Conservation (phyloP, 1,284 basidiomycete genomes). For the Irpex sp. region DNA sequence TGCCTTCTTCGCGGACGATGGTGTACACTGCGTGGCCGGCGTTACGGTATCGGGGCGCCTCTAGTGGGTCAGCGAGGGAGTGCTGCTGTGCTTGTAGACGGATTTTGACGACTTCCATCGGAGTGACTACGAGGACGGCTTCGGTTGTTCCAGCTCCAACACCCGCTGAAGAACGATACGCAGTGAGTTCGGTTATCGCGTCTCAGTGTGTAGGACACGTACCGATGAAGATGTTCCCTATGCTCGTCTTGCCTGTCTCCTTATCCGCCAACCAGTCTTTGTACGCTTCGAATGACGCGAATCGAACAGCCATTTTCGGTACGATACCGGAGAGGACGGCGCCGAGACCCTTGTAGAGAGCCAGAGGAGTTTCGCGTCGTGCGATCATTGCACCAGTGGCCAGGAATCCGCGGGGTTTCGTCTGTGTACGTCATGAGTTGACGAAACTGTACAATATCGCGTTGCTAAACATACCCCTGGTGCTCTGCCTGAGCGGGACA, state of each 20-base stretch:
- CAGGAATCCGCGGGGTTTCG: slow-evolving; percentile 90
- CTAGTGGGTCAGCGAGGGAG: slow-evolving; percentile 94
- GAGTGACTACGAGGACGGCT: slow-evolving; percentile 92
- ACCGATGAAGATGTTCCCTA: slow-evolving; percentile 81
- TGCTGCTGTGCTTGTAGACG: slow-evolving; percentile 97
- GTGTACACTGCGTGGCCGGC: slow-evolving; percentile 96
- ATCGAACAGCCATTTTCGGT: slow-evolving; percentile 99
- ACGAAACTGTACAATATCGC: neutral
- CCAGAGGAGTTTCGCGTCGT: slow-evolving; percentile 89
- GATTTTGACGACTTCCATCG: slow-evolving; percentile 99
- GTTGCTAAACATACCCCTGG: slow-evolving; percentile 82
- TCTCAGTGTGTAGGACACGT: slow-evolving; percentile 19
- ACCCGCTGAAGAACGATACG: slow-evolving; percentile 41
- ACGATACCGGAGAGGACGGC: slow-evolving; percentile 98
- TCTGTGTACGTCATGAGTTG: slow-evolving; percentile 42
- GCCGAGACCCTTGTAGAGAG: slow-evolving; percentile 97
- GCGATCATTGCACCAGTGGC: slow-evolving; percentile 92
- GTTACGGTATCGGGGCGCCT: slow-evolving; percentile 93
- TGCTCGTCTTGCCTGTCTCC: slow-evolving; percentile 71
- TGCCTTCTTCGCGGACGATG: slow-evolving; percentile 92
- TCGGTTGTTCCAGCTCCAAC: slow-evolving; percentile 93
- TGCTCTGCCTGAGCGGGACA: slow-evolving; percentile 73
- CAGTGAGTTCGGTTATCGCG: no score
- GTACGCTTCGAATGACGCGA: slow-evolving; percentile 97
- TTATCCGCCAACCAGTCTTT: slow-evolving; percentile 80